Conservation (phyloP, 768 basidiomycete genomes). For the Plicaturopsis crispa region DNA sequence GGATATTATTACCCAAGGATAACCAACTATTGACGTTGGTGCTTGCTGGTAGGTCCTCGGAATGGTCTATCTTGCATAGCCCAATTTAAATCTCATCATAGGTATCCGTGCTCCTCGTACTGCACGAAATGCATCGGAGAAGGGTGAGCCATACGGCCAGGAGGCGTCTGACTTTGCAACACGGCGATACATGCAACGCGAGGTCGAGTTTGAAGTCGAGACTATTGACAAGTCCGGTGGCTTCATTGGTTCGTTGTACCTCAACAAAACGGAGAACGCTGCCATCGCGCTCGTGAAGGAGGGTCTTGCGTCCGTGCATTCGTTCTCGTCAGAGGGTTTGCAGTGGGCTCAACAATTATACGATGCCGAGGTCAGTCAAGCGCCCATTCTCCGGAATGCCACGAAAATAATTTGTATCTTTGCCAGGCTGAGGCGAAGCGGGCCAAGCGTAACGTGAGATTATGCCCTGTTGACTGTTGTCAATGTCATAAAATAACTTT, state of each 20-base stretch:
- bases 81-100: slow-evolving; percentile 17
- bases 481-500: neutral
- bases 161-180: slow-evolving; percentile 80
- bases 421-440: slow-evolving; percentile 73
- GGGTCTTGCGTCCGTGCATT: slow-evolving; percentile 83
- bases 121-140: slow-evolving; percentile 73
- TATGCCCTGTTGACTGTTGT: slow-evolving; percentile 1
- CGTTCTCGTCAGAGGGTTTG: slow-evolving; percentile 79
- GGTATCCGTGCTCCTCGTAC: slow-evolving; percentile 89
- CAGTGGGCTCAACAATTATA: slow-evolving; percentile 75
- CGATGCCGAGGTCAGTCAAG: slow-evolving; percentile 64
- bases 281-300: slow-evolving; percentile 80
- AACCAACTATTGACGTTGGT: slow-evolving; percentile 93
- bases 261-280: slow-evolving; percentile 82
- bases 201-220: slow-evolving; percentile 90
- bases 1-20: slow-evolving; percentile 81
- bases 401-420: slow-evolving; percentile 1
- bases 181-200: slow-evolving; percentile 85
- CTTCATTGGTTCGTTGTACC: slow-evolving; percentile 83
- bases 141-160: slow-evolving; percentile 80
- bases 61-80: neutral
- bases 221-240: slow-evolving; percentile 91
- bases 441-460: slow-evolving; percentile 65
- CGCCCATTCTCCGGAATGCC: neutral
- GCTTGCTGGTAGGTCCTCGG: slow-evolving; percentile 54